phyloP scores from a whole-genome alignment of 75 land plant species.

The Sequoiadendron giganteum region DNA sequence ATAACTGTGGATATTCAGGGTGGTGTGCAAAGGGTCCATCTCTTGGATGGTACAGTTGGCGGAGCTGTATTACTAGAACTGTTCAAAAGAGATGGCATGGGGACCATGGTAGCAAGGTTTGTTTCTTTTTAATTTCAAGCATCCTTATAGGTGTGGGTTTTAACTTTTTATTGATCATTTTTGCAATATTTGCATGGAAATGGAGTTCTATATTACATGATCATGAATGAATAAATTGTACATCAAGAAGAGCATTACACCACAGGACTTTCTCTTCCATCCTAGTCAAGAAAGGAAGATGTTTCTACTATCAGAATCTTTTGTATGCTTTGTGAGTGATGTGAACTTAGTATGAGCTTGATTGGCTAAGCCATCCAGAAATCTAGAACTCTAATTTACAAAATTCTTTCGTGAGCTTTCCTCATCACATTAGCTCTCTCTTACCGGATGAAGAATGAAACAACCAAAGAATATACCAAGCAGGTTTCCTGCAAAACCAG shows the following conservation, averaged over 20 bases:
- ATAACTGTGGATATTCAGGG: conserved; percentile 40
- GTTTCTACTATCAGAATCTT: neutral
- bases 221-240: neutral
- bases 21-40: conserved; percentile 95
- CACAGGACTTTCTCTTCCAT: neutral
- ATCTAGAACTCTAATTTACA: neutral
- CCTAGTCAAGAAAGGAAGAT: neutral
- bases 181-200: neutral
- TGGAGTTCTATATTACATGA: neutral
- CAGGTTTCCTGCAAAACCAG: neutral
- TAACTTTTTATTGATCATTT: neutral
- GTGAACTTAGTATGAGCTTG: neutral
- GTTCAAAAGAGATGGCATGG: conserved; percentile 97
- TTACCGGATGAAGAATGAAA: neutral
- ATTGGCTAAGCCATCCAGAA: neutral
- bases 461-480: neutral
- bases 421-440: neutral
- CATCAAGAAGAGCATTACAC: neutral
- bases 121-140: neutral
- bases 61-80: conserved; percentile 89
- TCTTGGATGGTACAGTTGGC: conserved; percentile 78
- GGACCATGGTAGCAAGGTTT: conserved; percentile 98
- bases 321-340: neutral
- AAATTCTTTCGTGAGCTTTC: neutral
- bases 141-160: neutral